Base-by-base conservation (phyloP, 2,329 filamentous ascomycete genomes). In the Cercospora berteroae region DNA sequence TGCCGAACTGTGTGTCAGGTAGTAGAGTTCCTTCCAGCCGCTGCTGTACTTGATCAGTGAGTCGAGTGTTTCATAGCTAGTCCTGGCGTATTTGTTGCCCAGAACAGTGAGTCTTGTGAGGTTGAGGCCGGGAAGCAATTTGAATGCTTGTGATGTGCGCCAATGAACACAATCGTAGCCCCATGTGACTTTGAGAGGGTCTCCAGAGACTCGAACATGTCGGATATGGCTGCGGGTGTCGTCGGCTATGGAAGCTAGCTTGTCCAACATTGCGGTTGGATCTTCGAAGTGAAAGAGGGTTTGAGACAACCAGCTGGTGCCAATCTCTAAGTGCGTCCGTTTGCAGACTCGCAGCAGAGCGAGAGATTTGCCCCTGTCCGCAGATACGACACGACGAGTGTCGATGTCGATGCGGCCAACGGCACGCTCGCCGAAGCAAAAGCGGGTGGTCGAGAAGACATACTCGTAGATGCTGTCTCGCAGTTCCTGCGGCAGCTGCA, bases 401-500 rank as follows among this genome's bases (percentile, higher is more conserved):
- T 67, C 67, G n/a, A 64, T 60, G 4, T 48, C 60, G 33, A 64
- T 64, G 50, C 50, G 61, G 27, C 62, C 59, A 33, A 56, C 57
- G 3, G 65, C 55, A 60, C 62, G 65, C 66, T 63, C 42, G 10
- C 68, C 68, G 33, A 66, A 67, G 59, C 55, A 29, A 48, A 66
- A 59, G 13, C 63, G 52, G 12, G 63, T 70, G 20, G 62, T 65
- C 33, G 31, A 44, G 52, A 69, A 71, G 39, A 69, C 12, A 27
- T 60, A 23, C 4, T 36, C 65, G 25, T 71, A 70, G 42, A 71
- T 68, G n/a, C 44, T 18, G 55, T 71, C 68, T 27, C 62, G 65
- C 10, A 71, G 23, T 50, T 71, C 69, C 60, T 69, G 69, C 6
- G 69, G 65, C 42, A 71, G 61, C 62, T 63, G 63, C 62, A 67